phyloP scores from a whole-genome alignment of 805 yeast species.

The Groenewaldozyma salmanticensis region DNA sequence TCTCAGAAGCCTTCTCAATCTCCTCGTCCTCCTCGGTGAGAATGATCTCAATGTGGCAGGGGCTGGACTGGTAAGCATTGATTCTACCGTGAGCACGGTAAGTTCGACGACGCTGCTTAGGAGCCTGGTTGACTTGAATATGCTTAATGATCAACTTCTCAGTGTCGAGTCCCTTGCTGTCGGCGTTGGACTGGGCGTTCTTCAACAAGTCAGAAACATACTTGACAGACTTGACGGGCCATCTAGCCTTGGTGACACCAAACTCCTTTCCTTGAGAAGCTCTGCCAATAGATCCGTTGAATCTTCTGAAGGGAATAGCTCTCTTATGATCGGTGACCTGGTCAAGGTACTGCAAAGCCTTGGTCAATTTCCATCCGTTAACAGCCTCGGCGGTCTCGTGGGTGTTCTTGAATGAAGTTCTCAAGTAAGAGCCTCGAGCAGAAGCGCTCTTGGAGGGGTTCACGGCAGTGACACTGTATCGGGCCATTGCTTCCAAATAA shows the following conservation, averaged over 20 bases:
- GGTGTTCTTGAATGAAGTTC: constrained; percentile 99
- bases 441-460: constrained; percentile 99
- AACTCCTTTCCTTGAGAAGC: constrained; percentile 99
- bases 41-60: constrained; percentile 97
- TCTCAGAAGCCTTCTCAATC: constrained; percentile 84
- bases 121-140: constrained; percentile 99
- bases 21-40: constrained; percentile 91
- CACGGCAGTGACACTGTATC: constrained; percentile 98
- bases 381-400: constrained; percentile 98
- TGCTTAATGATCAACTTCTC: constrained; percentile 90
- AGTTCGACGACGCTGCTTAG: constrained; percentile 99
- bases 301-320: constrained; percentile 99
- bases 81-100: constrained; percentile 99
- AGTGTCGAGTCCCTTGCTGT: constrained; percentile 95
- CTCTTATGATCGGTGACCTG: constrained; percentile 97
- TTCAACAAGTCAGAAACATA: constrained; percentile 87
- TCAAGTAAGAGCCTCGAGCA: constrained; percentile 98
- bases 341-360: constrained; percentile 90
- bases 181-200: constrained; percentile 99
- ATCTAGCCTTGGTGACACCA: constrained; percentile 99
- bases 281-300: constrained; percentile 93
- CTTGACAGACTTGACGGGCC: constrained; percentile 99
- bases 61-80: constrained; percentile 97
- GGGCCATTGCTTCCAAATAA: constrained; percentile 56
- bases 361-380: constrained; percentile 95